Evolutionary conservation across 2,329 filamentous ascomycete species (phyloP).

Genomic region (Neurospora sp.): DNA sequence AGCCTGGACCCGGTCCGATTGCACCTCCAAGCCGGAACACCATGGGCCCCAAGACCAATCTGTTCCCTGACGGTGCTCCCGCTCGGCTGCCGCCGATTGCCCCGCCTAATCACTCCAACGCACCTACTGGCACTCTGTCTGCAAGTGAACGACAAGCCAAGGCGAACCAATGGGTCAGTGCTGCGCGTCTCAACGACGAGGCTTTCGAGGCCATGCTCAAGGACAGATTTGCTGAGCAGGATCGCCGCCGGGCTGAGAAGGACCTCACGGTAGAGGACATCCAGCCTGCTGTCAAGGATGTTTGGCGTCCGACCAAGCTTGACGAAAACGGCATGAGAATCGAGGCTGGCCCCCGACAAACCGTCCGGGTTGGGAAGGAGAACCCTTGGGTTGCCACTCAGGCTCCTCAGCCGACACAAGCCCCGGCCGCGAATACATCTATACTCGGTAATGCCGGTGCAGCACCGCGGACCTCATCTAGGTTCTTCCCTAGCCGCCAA

Average conservation of each 20-base stretch:
- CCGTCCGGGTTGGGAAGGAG: slow-evolving; percentile 20
- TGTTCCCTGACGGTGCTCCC: background rate
- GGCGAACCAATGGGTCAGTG: slow-evolving; percentile 15
- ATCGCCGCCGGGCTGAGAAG: slow-evolving; percentile 34
- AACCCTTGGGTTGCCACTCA: slow-evolving; percentile 12
- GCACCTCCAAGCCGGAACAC: slow-evolving; percentile 23
- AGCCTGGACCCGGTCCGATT: slow-evolving; percentile 33
- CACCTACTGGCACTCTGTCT: background rate
- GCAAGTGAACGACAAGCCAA: slow-evolving; percentile 9
- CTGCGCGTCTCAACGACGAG: slow-evolving; percentile 30
- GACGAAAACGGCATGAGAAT: slow-evolving; percentile 27
- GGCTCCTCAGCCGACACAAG: slow-evolving; percentile 4
- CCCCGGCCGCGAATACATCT: background rate
- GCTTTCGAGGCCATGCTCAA: slow-evolving; percentile 29
- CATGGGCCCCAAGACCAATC: slow-evolving; percentile 4
- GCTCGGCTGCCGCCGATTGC: slow-evolving; percentile 23
- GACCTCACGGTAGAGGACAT: slow-evolving; percentile 33
- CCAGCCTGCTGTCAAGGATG: slow-evolving; percentile 41
- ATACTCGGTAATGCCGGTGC: slow-evolving; percentile 6
- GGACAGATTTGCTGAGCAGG: slow-evolving; percentile 30
- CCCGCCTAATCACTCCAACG: slow-evolving; percentile 17
- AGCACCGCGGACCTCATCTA: slow-evolving; percentile 25
- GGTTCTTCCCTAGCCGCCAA: slow-evolving; percentile 45
- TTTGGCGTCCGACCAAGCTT: slow-evolving; percentile 37
- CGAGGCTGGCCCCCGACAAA: slow-evolving; percentile 19